Evolutionary conservation across 2,329 filamentous ascomycete genomes (phyloP), one percentile per base, ranked within the genome.

Genomic region (Epichloe sylvatica): DNA sequence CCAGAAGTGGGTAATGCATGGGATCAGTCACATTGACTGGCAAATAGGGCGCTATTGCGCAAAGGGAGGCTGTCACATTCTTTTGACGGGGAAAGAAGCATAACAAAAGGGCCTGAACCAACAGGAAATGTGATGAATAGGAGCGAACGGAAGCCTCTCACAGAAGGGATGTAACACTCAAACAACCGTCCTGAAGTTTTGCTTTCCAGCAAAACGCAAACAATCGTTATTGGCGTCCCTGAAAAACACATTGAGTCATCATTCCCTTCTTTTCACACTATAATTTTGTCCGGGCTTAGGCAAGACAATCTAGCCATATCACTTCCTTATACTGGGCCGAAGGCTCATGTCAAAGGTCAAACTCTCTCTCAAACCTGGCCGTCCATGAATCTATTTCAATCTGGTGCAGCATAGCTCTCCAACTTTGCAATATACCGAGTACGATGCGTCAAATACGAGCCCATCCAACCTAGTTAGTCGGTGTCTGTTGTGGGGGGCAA

Each of bases 1-100:
- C 42, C 25, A 39, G n/a, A 41, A 21, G 38, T 30, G 19, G 43
- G 19, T 38, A 34, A 25, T 45, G 45, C 45, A 51, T 41, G 40
- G 19, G 40, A 48, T 47, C 40, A 47, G 45, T 51, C 49, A 47
- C 34, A 43, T 50, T n/a, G 7, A 12, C 21, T 38, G 43, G 15
- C 34, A 9, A 17, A 23, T 2, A 40, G 13, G 15, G 45, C 23
- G 15, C 13, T 17, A 45, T 44, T 39, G 40, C 35, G 35, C 43
- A 47, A 30, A 46, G 9, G 3, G 34, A 7, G 30, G 33, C n/a
- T 38, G 33, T 37, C 43, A 37, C 38, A 15, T 37, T 42, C 38
- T 11, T 17, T 35, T 3, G 33, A 21, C 17, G n/a, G 19, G 33
- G 30, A 13, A 9, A n/a, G 36, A 40, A 9, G n/a, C 23, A 19